phyloP scores from a whole-genome alignment of 1,139 yeast genomes.

The Magnusiomyces ingens region DNA sequence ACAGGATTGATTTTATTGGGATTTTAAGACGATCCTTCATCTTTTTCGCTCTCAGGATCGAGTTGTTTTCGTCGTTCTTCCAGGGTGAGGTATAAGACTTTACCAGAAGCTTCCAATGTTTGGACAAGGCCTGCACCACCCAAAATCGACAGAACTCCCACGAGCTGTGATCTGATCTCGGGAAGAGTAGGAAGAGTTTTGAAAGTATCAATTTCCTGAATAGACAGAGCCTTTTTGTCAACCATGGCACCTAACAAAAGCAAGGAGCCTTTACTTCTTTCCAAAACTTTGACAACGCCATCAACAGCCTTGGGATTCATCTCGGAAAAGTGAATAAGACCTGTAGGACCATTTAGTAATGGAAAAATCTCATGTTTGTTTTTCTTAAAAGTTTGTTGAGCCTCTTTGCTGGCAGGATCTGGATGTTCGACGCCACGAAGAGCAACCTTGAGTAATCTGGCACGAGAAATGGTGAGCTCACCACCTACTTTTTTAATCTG shows the following conservation, averaged over 20 bases:
- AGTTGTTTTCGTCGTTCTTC: conserved; percentile 51
- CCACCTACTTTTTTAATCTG: conserved; percentile 62
- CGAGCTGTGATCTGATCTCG: conserved; percentile 71
- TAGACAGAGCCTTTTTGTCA: conserved; percentile 51
- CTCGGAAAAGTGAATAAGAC: conserved; percentile 61
- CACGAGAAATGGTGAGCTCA: conserved; percentile 57
- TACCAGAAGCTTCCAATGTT: conserved; percentile 65
- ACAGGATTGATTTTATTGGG: too few species aligned
- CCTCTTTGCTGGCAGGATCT: conserved; percentile 70
- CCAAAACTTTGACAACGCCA: conserved; percentile 53
- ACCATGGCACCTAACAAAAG: conserved; percentile 81
- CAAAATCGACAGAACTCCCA: conserved; percentile 73
- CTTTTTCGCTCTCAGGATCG: conserved; percentile 15
- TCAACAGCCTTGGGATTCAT: conserved; percentile 66
- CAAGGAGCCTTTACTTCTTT: conserved; percentile 61
- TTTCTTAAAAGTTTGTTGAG: conserved; percentile 28
- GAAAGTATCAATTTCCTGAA: conserved; percentile 51
- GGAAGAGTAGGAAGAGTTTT: conserved; percentile 67
- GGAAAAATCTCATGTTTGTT: conserved; percentile 61
- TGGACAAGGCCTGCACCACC: conserved; percentile 88
- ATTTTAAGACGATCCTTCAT: conserved; percentile 1
- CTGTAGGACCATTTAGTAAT: conserved; percentile 78
- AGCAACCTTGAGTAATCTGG: conserved; percentile 65
- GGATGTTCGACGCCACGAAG: conserved; percentile 58
- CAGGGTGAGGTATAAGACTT: conserved; percentile 64